Evolutionary conservation across 345 rosid species (phyloP).

Genomic region (Orychophragmus violaceus): DNA sequence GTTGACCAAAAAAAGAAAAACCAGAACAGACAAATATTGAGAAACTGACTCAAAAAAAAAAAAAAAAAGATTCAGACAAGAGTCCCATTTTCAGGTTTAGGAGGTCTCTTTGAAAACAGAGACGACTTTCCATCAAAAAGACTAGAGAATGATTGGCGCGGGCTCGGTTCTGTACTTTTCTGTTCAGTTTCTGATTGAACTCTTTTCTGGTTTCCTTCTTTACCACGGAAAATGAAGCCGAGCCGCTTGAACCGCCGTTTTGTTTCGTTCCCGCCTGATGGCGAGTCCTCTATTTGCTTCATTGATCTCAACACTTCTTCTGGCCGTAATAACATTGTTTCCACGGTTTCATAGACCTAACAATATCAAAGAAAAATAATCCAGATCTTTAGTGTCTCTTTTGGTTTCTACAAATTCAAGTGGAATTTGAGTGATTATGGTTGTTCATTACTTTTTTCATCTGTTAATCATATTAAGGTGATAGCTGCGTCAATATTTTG

Average conservation of each 20-base stretch:
- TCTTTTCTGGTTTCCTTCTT: conserved; percentile 47
- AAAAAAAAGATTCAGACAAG: conserved; percentile 31
- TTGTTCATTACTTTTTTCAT: background rate
- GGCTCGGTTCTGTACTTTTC: conserved; percentile 39
- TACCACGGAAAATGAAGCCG: conserved; percentile 56
- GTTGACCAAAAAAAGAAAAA: too few species aligned
- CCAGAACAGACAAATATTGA: background rate
- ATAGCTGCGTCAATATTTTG: background rate
- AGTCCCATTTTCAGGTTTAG: conserved; percentile 58
- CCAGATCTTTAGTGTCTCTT: background rate
- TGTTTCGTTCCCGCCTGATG: conserved; percentile 35
- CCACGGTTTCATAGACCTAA: conserved; percentile 92
- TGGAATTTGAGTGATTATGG: background rate
- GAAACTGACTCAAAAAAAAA: background rate
- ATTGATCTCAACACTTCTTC: conserved; percentile 57
- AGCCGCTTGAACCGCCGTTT: conserved; percentile 60
- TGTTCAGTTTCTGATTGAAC: conserved; percentile 36
- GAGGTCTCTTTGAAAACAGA: conserved; percentile 66
- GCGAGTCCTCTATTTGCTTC: conserved; percentile 40
- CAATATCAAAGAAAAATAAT: background rate
- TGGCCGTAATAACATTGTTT: conserved; percentile 60
- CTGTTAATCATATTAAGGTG: background rate
- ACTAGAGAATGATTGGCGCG: conserved; percentile 57
- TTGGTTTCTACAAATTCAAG: background rate
- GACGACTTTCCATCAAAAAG: conserved; percentile 83